Evolutionary conservation across 2,329 filamentous ascomycete species (phyloP).

Genomic region (Aspergillus sp.): DNA sequence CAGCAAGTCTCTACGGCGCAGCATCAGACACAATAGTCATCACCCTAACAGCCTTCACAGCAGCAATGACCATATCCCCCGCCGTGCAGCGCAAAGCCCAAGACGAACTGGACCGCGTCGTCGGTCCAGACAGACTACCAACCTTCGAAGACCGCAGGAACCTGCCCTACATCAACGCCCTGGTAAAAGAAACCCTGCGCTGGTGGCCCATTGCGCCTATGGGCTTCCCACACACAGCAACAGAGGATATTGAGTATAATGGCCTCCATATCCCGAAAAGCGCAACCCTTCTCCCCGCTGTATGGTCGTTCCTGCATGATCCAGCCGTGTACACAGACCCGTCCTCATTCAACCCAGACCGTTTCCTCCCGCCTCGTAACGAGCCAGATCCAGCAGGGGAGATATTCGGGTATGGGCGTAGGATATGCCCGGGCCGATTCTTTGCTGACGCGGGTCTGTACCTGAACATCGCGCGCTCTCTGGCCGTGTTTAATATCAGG

Average conservation of each 20-base stretch:
- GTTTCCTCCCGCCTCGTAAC: slow-evolving; percentile 36
- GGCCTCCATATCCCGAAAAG: slow-evolving; percentile 36
- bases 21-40: slow-evolving; percentile 40
- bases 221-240: slow-evolving; percentile 31
- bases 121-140: slow-evolving; percentile 33
- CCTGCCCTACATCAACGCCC: slow-evolving; percentile 39
- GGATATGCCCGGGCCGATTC: slow-evolving; percentile 44
- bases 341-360: slow-evolving; percentile 44
- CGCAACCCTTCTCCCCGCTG: slow-evolving; percentile 34
- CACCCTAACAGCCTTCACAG: slow-evolving; percentile 45
- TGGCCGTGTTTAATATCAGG: slow-evolving; percentile 49
- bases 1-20: slow-evolving; percentile 1
- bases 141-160: slow-evolving; percentile 38
- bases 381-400: slow-evolving; percentile 38
- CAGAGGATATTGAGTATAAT: slow-evolving; percentile 25
- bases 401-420: slow-evolving; percentile 41
- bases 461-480: slow-evolving; percentile 42
- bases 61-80: slow-evolving; percentile 54
- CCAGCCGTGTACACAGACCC: slow-evolving; percentile 36
- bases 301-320: slow-evolving; percentile 41
- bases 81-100: slow-evolving; percentile 53
- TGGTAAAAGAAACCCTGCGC: slow-evolving; percentile 40
- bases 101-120: slow-evolving; percentile 41
- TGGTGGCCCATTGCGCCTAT: slow-evolving; percentile 38
- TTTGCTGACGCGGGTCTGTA: slow-evolving; percentile 45